phyloP scores from a whole-genome alignment of 2,329 filamentous ascomycete genomes.

The Hortaea werneckii region DNA sequence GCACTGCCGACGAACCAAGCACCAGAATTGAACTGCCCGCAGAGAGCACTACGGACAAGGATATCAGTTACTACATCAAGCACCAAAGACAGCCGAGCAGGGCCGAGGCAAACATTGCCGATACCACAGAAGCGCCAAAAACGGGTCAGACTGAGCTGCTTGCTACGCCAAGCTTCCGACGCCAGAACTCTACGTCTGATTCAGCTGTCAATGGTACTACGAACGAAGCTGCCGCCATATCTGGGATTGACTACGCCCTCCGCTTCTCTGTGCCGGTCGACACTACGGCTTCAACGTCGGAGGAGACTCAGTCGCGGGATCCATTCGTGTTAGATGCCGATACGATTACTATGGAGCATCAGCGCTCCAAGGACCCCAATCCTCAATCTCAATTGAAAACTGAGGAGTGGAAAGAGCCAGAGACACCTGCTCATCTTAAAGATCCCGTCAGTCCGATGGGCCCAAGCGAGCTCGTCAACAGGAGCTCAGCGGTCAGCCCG shows the following conservation, averaged over 20 bases:
- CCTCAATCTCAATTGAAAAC: neutral
- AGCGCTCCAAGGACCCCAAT: constrained; percentile 10
- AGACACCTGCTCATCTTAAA: neutral
- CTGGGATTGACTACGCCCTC: constrained; percentile 23
- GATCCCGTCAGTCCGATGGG: constrained; percentile 23
- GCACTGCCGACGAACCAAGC: constrained; percentile 3
- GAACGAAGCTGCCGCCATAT: constrained; percentile 13
- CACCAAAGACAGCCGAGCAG: constrained; percentile 2
- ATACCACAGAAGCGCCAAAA: neutral
- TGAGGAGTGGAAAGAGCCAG: neutral
- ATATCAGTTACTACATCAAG: constrained; percentile 1
- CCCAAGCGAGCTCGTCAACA: constrained; percentile 18
- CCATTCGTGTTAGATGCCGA: constrained; percentile 25
- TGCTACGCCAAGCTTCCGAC: constrained; percentile 2
- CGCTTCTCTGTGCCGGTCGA: constrained; percentile 23
- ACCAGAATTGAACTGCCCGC: neutral
- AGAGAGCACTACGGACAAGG: neutral
- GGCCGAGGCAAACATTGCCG: neutral
- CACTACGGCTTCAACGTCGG: constrained; percentile 16
- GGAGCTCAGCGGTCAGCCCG: constrained; percentile 26
- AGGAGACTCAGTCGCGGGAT: constrained; percentile 23
- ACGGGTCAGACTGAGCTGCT: neutral
- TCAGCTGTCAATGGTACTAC: constrained; percentile 11
- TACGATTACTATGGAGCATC: constrained; percentile 24
- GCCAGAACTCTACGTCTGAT: constrained; percentile 11